A percentile compares a stretch with the other conserved stretches of the same genome.
Evolutionary conservation across 768 basidiomycete genomes (phyloP).

Genomic region (Boletus edulis): DNA sequence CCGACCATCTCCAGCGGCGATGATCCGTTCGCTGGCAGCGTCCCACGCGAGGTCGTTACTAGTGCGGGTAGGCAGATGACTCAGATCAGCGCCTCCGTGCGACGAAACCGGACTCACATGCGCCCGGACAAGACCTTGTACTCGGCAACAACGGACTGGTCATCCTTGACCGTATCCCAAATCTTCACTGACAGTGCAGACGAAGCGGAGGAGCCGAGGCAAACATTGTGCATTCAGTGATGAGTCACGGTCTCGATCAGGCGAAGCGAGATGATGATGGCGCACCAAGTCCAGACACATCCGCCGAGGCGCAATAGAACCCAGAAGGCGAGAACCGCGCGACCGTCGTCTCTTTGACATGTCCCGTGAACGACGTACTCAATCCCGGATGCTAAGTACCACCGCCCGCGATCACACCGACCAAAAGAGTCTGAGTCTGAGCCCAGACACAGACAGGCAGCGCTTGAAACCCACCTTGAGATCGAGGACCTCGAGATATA

Average conservation of each 20-base stretch:
- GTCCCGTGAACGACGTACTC: conserved; percentile 69
- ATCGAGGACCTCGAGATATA: conserved; percentile 67
- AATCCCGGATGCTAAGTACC: conserved; percentile 59
- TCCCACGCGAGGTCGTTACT: conserved; percentile 98
- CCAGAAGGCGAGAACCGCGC: conserved; percentile 92
- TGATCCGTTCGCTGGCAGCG: conserved; percentile 93
- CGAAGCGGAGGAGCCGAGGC: background rate
- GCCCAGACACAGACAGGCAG: background rate
- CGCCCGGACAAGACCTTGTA: conserved; percentile 71
- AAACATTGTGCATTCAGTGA: background rate
- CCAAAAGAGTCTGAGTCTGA: background rate
- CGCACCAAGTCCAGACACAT: conserved; percentile 76
- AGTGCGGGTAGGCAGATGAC: background rate
- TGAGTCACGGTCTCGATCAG: background rate
- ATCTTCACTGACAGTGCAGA: conserved; percentile 58
- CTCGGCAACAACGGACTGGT: conserved; percentile 79
- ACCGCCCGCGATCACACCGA: background rate
- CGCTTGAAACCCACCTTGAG: conserved; percentile 55
- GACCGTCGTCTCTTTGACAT: conserved; percentile 81
- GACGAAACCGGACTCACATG: conserved; percentile 45
- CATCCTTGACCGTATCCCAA: conserved; percentile 91
- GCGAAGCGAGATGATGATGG: background rate
- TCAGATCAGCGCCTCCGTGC: background rate
- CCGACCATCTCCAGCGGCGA: conserved; percentile 88
- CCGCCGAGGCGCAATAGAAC: conserved; percentile 93